Base-by-base conservation (phyloP, 2,329 filamentous ascomycete genomes). In the Fusarium guadeloupense region DNA sequence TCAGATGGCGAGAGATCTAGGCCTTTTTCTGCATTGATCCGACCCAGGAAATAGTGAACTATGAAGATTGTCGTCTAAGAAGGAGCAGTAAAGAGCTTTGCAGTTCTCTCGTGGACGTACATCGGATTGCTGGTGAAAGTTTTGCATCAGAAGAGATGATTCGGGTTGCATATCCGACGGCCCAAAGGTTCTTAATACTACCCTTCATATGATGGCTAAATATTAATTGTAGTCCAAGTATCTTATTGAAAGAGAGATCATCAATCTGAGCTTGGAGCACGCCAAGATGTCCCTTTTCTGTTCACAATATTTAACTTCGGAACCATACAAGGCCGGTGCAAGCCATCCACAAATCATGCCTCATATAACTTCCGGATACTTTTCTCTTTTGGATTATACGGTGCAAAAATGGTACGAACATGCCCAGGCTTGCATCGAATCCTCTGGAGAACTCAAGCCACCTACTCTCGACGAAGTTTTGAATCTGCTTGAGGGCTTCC, bases 1-100 rank as follows among this genome's bases (percentile, higher is more conserved):
- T 62, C 9, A 17, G 20, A 14, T 59, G 59, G 59, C 39, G 51
- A n/a, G 55, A 62, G 6, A 44, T 62, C 5, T 55, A 60, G 30
- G 37, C 42, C 3, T 43, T 50, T 8, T 55, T 60, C 26, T 56
- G 59, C 19, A 62, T 57, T 10, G 10, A 54, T 4, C 40, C 51
- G n/a, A 26, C n/a, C 1, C 19, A 34, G n/a, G 55, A 43, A 6
- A 12, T 14, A 10, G 19, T 46, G 3, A 21, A 59, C 13, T 23
- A 43, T 7, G 48, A 50, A 6, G 23, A 49, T 3, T 43, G 16
- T 3, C 51, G 25, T 7, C 28, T 51, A 9, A 30, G 25, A 13
- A 48, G 40, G 13, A 50, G 4, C n/a, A 38, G 31, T 31, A 62
- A 60, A 6, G 38, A 60, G 3, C 40, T 62, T 10, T 59, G 51